phyloP scores from a whole-genome alignment of 108 stramenopile species.

The Asterionellopsis glacialis region DNA sequence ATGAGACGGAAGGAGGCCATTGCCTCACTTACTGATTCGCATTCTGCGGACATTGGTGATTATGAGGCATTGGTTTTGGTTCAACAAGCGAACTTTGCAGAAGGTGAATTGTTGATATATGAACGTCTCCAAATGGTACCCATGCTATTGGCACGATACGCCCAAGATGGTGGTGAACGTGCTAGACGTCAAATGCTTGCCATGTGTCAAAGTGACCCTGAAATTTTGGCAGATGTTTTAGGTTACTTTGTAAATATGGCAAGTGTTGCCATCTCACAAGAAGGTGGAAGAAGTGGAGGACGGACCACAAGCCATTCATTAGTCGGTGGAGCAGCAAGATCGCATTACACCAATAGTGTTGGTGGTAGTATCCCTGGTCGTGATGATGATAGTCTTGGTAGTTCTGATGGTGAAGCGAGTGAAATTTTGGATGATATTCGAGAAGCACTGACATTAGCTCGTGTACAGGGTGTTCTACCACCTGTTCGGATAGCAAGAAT shows the following conservation, averaged over 20 bases:
- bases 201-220: constrained; percentile 79
- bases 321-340: no score
- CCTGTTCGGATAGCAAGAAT: constrained; percentile 79
- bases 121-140: constrained; percentile 79
- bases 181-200: constrained; percentile 79
- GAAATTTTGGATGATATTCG: constrained; percentile 77
- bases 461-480: constrained; percentile 56
- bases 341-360: no score
- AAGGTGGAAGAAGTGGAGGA: constrained; percentile 4
- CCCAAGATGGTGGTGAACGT: constrained; percentile 64
- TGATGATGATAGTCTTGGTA: constrained; percentile 27
- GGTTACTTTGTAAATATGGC: constrained; percentile 75
- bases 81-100: constrained; percentile 68
- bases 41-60: constrained; percentile 71
- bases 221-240: constrained; percentile 75
- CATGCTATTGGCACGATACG: constrained; percentile 76
- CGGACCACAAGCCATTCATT: background rate
- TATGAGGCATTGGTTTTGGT: constrained; percentile 82
- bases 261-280: constrained; percentile 27
- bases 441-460: constrained; percentile 67
- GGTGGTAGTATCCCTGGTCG: background rate
- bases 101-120: constrained; percentile 74
- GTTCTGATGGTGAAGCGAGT: constrained; percentile 44
- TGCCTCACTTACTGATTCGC: constrained; percentile 43
- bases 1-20: constrained; percentile 71